Percentiles rank a stretch among this genome's conserved stretches.
These are phyloP conservation scores for Wickerhamiella cacticola DNA, from an alignment of 805 yeast species.

Conservation along the genomic window DNA sequence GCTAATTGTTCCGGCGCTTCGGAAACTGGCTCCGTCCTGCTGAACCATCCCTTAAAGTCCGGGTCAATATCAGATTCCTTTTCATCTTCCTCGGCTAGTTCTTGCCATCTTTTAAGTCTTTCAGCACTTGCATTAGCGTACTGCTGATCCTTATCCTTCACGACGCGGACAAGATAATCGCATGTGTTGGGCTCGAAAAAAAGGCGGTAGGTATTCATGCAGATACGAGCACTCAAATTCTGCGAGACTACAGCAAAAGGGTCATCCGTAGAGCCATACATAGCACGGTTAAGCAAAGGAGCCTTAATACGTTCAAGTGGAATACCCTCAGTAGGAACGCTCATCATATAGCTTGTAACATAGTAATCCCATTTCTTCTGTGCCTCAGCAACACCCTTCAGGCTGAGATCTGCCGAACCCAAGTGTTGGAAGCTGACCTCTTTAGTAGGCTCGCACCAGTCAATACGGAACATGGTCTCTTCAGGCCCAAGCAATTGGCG, in stretches of 20 bases:
- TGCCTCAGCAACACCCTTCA: constrained; percentile 52
- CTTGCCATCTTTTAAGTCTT: constrained; percentile 3
- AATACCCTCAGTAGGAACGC: constrained; percentile 95
- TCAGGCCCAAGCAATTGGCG: constrained; percentile 70
- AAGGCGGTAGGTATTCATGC: constrained; percentile 65
- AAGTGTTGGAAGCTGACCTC: constrained; percentile 66
- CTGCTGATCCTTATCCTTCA: constrained; percentile 2
- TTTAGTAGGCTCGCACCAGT: constrained; percentile 43
- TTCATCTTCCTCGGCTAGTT: neutral
- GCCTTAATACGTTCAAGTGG: constrained; percentile 60
- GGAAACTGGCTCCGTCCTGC: neutral
- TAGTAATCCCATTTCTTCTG: constrained; percentile 90
- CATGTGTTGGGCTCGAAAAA: constrained; percentile 68
- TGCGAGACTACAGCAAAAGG: constrained; percentile 49
- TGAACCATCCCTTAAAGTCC: constrained; percentile 1
- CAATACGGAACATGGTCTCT: constrained; percentile 86
- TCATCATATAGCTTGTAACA: constrained; percentile 81
- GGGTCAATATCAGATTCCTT: neutral
- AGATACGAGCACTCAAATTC: constrained; percentile 63
- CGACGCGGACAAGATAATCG: constrained; percentile 47
- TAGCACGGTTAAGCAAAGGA: constrained; percentile 56
- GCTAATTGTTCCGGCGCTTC: too few relatives aligned
- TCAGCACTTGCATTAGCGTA: neutral
- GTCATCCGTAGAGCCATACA: constrained; percentile 23
- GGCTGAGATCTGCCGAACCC: constrained; percentile 77